Evolutionary conservation across 1,284 basidiomycete species (phyloP), one percentile per base, ranked within the genome.

Genomic region (Phlebopus sp.): DNA sequence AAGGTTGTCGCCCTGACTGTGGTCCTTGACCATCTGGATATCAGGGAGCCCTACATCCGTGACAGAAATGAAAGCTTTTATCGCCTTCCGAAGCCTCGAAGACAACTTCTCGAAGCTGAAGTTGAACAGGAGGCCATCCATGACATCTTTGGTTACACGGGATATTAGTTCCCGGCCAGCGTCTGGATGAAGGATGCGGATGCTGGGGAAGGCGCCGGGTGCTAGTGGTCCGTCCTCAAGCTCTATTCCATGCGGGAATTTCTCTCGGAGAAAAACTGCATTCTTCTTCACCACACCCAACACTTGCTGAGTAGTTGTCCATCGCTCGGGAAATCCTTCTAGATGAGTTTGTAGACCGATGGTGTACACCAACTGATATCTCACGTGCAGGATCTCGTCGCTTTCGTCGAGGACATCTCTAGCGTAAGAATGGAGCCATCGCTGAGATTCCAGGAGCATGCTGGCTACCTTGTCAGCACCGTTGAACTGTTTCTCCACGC

Each of bases 371-470:
- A 78, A 59, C 42, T 78, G 77, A 59, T 66, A 70, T 1, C 64
- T 59, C 25, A 65, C 65, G n/a, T 69, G 63, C 6, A 72, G 55
- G 11, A 73, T 59, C 44, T 72, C 70, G 32, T 72, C 70, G 47
- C 76, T 77, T 50, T 79, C 77, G 34, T 72, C 70, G 4, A 72
- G 37, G 37, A 73, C 62, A 37, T 73, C 70, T 17, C 70, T 61
- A 2, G 59, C 44, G 15, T 54, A 37, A 0, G 42, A 29, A 9
- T 59, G 50, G 0, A 73, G 32, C 68, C 66, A 71, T 9, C 29
- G 43, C 18, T 68, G 63, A 0, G 54, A 42, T 5, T 49, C 8
- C 6, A 58, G 41, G 3, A 66, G 39, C 14, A 42, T 32, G 2
- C 25, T 10, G 56, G 37, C 41, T 11, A 32, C 19, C 7, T 29